Percentiles rank a stretch among this genome's conserved stretches.
Evolutionary conservation across 1,284 basidiomycete genomes (phyloP).

Genomic region (Cryptococcus maquisensis): DNA sequence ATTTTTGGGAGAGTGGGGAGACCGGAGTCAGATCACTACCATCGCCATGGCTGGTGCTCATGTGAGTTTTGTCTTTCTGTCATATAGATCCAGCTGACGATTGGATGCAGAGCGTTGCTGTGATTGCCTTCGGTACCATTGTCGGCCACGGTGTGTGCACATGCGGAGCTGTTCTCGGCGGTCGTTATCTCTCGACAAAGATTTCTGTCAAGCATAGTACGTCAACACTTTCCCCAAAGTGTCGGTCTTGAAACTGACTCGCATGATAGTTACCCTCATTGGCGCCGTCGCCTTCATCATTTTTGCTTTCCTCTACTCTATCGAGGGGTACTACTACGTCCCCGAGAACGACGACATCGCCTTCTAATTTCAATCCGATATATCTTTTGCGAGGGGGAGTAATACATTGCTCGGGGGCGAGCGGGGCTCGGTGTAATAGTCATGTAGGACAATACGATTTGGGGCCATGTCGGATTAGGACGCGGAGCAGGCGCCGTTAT

Average conservation of each 20-base stretch:
- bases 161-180: slow-evolving; percentile 80
- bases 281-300: slow-evolving; percentile 77
- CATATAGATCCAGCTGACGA: background rate
- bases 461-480: no score
- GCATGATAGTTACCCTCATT: slow-evolving; percentile 68
- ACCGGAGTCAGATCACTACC: slow-evolving; percentile 94
- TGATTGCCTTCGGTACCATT: slow-evolving; percentile 86
- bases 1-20: slow-evolving; percentile 98
- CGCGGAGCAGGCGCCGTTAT: no score
- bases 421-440: no score
- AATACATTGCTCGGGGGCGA: no score
- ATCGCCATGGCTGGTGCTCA: slow-evolving; percentile 94
- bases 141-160: slow-evolving; percentile 87
- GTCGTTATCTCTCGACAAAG: slow-evolving; percentile 84
- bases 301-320: slow-evolving; percentile 72
- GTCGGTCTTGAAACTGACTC: background rate
- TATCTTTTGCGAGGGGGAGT: no score
- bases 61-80: slow-evolving; percentile 55
- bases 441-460: no score
- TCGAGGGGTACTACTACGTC: slow-evolving; percentile 56
- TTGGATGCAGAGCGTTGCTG: slow-evolving; percentile 59
- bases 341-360: background rate
- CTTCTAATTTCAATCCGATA: background rate
- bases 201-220: slow-evolving; percentile 90
- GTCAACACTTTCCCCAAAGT: slow-evolving; percentile 30